Evolutionary conservation across 805 yeast species (phyloP).

Genomic region (Wickerhamiella kurtzmanii): DNA sequence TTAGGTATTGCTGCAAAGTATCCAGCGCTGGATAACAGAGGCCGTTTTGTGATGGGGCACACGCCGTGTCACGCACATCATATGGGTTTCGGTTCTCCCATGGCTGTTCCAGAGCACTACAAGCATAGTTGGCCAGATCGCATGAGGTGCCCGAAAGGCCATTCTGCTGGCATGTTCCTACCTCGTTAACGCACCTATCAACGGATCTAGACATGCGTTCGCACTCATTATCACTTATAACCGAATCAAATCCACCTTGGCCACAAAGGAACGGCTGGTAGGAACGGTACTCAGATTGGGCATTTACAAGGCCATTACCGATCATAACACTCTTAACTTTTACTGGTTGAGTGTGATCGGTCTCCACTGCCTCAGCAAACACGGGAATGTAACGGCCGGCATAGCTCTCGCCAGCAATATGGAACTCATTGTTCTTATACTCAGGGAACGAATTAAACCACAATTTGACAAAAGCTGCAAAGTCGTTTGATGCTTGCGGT

Average conservation of each 20-base stretch:
- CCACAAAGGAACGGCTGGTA: conserved; percentile 95
- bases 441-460: conserved; percentile 79
- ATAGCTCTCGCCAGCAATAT: conserved; percentile 86
- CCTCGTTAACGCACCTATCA: conserved; percentile 6
- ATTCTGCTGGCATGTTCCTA: conserved; percentile 11
- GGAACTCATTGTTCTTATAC: conserved; percentile 45
- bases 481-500: conserved; percentile 76
- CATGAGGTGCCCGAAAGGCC: conserved; percentile 7
- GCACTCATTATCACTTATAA: conserved; percentile 10
- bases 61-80: conserved; percentile 47
- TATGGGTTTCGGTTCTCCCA: conserved; percentile 44
- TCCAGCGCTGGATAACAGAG: conserved; percentile 45
- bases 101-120: conserved; percentile 9
- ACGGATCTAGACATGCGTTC: conserved; percentile 5
- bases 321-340: conserved; percentile 68
- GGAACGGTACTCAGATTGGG: conserved; percentile 60
- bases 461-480: conserved; percentile 66
- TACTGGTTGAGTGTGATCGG: conserved; percentile 36
- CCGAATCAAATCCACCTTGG: conserved; percentile 49
- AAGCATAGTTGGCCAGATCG: conserved; percentile 5
- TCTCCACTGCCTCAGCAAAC: conserved; percentile 44
- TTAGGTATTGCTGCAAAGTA: conserved; percentile 39
- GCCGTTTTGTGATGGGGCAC: conserved; percentile 43
- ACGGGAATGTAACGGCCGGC: conserved; percentile 92
- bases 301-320: conserved; percentile 89